phyloP scores from a whole-genome alignment of 805 yeast genomes.

The Ogataea haglerorum region DNA sequence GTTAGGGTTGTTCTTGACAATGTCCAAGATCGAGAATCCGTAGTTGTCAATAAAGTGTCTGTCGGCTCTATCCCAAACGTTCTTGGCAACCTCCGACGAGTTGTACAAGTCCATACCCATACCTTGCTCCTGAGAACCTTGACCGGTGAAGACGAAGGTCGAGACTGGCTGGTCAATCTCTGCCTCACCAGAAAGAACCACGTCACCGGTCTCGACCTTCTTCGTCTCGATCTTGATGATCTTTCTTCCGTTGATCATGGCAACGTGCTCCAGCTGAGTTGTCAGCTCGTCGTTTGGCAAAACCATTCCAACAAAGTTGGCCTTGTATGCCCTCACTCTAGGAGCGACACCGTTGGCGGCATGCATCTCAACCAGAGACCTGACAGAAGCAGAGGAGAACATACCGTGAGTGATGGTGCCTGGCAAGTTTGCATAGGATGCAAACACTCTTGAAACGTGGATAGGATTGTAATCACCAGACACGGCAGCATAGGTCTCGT shows the following conservation, averaged over 20 bases:
- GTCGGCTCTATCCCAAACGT: slow-evolving; percentile 98
- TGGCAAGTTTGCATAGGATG: slow-evolving; percentile 87
- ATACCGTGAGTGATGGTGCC: slow-evolving; percentile 99
- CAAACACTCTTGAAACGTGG: slow-evolving; percentile 93
- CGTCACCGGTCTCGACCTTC: slow-evolving; percentile 72
- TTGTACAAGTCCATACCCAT: slow-evolving; percentile 99
- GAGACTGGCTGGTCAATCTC: slow-evolving; percentile 98
- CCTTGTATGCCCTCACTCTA: slow-evolving; percentile 91
- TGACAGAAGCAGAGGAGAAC: slow-evolving; percentile 95
- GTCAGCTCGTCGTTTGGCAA: slow-evolving; percentile 89
- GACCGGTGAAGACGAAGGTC: slow-evolving; percentile 97
- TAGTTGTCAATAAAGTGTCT: slow-evolving; percentile 86
- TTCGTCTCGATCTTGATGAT: slow-evolving; percentile 87
- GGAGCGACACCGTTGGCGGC: slow-evolving; percentile 97
- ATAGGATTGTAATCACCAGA: slow-evolving; percentile 99
- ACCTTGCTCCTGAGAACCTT: slow-evolving; percentile 99
- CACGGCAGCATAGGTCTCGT: slow-evolving; percentile 94
- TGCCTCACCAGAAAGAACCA: slow-evolving; percentile 90
- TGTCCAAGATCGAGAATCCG: slow-evolving; percentile 95
- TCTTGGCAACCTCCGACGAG: slow-evolving; percentile 84
- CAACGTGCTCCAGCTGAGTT: slow-evolving; percentile 89
- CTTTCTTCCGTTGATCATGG: slow-evolving; percentile 99
- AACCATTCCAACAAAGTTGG: slow-evolving; percentile 94
- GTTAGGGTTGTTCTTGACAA: slow-evolving; percentile 93
- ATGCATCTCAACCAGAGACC: slow-evolving; percentile 95